A percentile compares a stretch with the other conserved stretches of the same genome.
These are phyloP conservation scores for Beta corolliflora DNA, from an alignment of 179 eudicot species.

Conservation along the genomic window DNA sequence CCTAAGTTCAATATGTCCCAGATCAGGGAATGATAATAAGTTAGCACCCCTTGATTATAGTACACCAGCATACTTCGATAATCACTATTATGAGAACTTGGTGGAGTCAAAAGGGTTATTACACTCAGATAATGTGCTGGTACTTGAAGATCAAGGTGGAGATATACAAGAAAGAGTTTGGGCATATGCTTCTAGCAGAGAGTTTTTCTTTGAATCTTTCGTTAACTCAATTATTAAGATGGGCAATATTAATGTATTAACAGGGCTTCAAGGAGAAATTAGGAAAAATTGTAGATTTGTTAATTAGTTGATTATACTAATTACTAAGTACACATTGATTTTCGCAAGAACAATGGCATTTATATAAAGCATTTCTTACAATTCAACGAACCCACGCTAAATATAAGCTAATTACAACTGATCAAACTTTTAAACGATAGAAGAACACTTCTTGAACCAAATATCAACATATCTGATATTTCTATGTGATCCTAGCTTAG, in stretches of 20 bases:
- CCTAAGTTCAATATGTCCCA: conserved; percentile 53
- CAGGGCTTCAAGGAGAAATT: conserved; percentile 60
- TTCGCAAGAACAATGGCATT: too few relatives aligned
- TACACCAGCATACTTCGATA: conserved; percentile 60
- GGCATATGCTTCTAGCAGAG: conserved; percentile 44
- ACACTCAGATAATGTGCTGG: conserved; percentile 62
- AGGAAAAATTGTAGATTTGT: conserved; percentile 58
- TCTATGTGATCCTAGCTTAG: too few relatives aligned
- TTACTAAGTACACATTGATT: not conserved
- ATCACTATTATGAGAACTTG: conserved; percentile 52
- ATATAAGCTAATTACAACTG: too few relatives aligned
- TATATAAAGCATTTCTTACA: too few relatives aligned
- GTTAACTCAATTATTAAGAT: conserved; percentile 61
- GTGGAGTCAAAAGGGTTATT: conserved; percentile 53
- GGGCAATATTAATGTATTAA: conserved; percentile 62
- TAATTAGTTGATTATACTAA: conserved; percentile 14
- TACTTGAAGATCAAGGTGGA: conserved; percentile 50
- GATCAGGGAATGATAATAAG: conserved; percentile 48
- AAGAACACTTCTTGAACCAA: too few relatives aligned
- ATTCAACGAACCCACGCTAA: too few relatives aligned
- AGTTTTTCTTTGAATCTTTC: conserved; percentile 56
- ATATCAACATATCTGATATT: too few relatives aligned
- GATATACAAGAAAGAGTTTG: conserved; percentile 50
- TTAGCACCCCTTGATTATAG: conserved; percentile 52
- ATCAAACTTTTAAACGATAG: too few relatives aligned